These are phyloP conservation scores for Tillandsia leiboldiana DNA, from an alignment of 176 grass and related monocot genomes.

Conservation along the genomic window DNA sequence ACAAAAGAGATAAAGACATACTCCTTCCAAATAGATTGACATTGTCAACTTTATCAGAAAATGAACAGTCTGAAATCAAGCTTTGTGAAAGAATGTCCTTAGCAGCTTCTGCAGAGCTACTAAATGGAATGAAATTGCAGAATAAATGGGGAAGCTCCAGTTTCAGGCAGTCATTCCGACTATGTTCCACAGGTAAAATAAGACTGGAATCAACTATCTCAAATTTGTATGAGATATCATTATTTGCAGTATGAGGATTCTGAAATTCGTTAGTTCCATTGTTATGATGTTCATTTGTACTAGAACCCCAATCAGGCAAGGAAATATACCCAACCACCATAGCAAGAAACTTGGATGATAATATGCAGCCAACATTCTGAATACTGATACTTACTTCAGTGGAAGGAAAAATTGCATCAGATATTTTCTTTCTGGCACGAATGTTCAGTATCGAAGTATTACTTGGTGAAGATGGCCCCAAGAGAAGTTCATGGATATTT, in stretches of 20 bases:
- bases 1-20: conserved; percentile 60
- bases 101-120: conserved; percentile 44
- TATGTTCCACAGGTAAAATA: conserved; percentile 66
- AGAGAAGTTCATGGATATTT: conserved; percentile 49
- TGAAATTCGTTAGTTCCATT: conserved; percentile 26
- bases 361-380: conserved; percentile 81
- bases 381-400: conserved; percentile 60
- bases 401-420: conserved; percentile 20
- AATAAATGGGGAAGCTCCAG: conserved; percentile 58
- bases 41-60: conserved; percentile 39
- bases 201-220: conserved; percentile 70
- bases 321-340: conserved; percentile 84
- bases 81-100: conserved; percentile 51
- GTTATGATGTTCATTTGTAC: conserved; percentile 34
- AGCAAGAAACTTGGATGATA: conserved; percentile 61
- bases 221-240: conserved; percentile 54
- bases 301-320: conserved; percentile 69
- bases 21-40: conserved; percentile 57
- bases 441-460: conserved; percentile 53
- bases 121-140: conserved; percentile 48
- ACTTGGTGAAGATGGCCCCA: conserved; percentile 46
- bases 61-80: conserved; percentile 46
- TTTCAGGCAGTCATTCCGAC: conserved; percentile 46
- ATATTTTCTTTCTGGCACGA: conserved; percentile 46
- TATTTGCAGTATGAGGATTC: conserved; percentile 18